Percentiles rank a stretch among this genome's conserved stretches.
Conservation (phyloP, 2,329 filamentous ascomycete genomes). For the Blastomyces gilchristii region DNA sequence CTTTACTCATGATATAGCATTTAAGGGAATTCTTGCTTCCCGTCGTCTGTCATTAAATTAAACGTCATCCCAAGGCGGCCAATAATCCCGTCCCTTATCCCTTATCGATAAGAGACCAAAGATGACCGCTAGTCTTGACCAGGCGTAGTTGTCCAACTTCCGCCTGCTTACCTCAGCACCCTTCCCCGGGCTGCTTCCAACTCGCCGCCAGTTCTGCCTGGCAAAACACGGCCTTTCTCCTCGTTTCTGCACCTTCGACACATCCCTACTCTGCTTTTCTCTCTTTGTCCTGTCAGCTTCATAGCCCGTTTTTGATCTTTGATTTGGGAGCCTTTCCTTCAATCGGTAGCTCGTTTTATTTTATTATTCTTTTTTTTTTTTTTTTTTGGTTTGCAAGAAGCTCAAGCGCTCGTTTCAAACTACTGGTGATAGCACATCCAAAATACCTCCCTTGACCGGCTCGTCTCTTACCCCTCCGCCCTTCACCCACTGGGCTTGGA, state of each 20-base stretch:
- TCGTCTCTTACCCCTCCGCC: neutral
- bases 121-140: neutral
- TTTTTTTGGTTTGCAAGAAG: neutral
- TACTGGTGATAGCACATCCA: conserved; percentile 1
- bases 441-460: neutral
- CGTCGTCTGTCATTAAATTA: too few species aligned
- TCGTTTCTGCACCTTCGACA: neutral
- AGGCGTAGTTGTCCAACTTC: neutral
- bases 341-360: neutral
- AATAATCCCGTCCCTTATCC: neutral
- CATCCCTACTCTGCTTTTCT: neutral
- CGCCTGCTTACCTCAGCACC: neutral
- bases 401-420: neutral
- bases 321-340: neutral
- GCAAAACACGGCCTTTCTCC: neutral
- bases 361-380: neutral
- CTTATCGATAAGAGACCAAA: neutral
- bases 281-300: neutral
- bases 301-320: neutral
- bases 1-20: too few species aligned
- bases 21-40: too few species aligned
- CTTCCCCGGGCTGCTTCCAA: neutral
- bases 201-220: neutral
- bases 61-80: neutral
- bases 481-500: neutral